Evolutionary conservation across 768 basidiomycete genomes (phyloP).

Genomic region (Leccinum arenicola): DNA sequence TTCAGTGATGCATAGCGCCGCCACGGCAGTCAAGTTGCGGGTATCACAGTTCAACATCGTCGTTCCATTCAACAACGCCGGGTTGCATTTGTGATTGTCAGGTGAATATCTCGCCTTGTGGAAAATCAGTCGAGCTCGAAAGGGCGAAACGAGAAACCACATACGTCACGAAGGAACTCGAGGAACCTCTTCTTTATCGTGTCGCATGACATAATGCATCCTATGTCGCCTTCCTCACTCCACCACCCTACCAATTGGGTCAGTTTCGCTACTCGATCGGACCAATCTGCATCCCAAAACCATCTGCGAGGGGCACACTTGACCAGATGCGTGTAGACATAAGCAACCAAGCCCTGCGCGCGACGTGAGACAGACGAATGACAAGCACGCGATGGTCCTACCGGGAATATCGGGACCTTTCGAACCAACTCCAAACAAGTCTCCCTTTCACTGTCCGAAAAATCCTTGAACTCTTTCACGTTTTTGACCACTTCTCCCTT

Average conservation of each 20-base stretch:
- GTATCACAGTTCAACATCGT: slow-evolving; percentile 19
- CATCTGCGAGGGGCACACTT: slow-evolving; percentile 13
- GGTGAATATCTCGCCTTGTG: slow-evolving; percentile 8
- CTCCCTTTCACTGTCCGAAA: slow-evolving; percentile 2
- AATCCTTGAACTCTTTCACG: slow-evolving; percentile 17
- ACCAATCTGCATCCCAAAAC: slow-evolving; percentile 12
- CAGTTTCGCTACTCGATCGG: slow-evolving; percentile 4
- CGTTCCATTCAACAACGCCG: slow-evolving; percentile 15
- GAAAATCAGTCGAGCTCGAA: slow-evolving; percentile 8
- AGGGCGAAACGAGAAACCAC: background rate
- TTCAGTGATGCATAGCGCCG: slow-evolving; percentile 12
- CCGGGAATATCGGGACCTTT: slow-evolving; percentile 24
- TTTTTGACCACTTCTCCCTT: slow-evolving; percentile 15
- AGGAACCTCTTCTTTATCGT: slow-evolving; percentile 12
- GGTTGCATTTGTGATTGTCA: slow-evolving; percentile 25
- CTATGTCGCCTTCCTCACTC: slow-evolving; percentile 1
- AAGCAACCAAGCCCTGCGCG: slow-evolving; percentile 27
- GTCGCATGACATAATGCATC: slow-evolving; percentile 15
- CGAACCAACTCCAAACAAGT: slow-evolving; percentile 16
- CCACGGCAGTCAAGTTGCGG: slow-evolving; percentile 18
- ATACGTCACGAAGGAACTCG: slow-evolving; percentile 16
- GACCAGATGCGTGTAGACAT: slow-evolving; percentile 27
- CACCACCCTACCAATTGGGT: slow-evolving; percentile 8
- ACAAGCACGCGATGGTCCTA: slow-evolving; percentile 7
- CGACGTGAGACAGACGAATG: slow-evolving; percentile 6